phyloP scores from a whole-genome alignment of 2,329 filamentous ascomycete species.

The Talaromyces piceae region DNA sequence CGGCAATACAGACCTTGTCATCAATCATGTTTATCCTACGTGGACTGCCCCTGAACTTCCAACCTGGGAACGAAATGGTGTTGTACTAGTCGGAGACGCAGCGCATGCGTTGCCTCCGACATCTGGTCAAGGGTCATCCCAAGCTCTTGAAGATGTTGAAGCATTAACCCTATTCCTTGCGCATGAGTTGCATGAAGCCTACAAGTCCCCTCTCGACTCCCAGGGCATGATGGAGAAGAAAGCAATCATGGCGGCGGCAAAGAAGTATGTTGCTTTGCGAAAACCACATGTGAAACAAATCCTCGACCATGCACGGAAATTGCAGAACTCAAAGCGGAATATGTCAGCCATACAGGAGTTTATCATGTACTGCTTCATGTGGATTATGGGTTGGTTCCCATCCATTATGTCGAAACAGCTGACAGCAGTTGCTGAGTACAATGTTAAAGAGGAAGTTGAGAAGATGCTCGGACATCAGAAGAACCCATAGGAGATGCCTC shows the following conservation, averaged over 20 bases:
- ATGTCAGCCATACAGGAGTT: constrained; percentile 29
- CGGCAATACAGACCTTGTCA: constrained; percentile 21
- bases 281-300: constrained; percentile 29
- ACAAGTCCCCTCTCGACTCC: constrained; percentile 4
- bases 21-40: constrained; percentile 42
- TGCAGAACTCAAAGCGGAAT: constrained; percentile 28
- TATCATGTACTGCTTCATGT: constrained; percentile 32
- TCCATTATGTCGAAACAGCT: constrained; percentile 14
- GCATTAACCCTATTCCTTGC: constrained; percentile 37
- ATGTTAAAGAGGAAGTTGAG: constrained; percentile 19
- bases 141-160: constrained; percentile 50
- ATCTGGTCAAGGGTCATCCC: constrained; percentile 49
- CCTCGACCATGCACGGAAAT: constrained; percentile 23
- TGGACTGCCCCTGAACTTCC: constrained; percentile 43
- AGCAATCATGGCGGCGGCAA: constrained; percentile 21
- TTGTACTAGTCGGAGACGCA: constrained; percentile 51
- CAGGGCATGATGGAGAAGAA: constrained; percentile 13
- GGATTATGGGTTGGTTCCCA: constrained; percentile 27
- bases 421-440: constrained; percentile 19
- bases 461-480: constrained; percentile 3
- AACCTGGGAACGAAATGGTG: constrained; percentile 40
- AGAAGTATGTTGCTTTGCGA: constrained; percentile 27
- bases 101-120: constrained; percentile 50
- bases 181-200: constrained; percentile 19
- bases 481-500: not conserved